phyloP scores from a whole-genome alignment of 129 eudicot genomes.

The Pittosporum tobira region DNA sequence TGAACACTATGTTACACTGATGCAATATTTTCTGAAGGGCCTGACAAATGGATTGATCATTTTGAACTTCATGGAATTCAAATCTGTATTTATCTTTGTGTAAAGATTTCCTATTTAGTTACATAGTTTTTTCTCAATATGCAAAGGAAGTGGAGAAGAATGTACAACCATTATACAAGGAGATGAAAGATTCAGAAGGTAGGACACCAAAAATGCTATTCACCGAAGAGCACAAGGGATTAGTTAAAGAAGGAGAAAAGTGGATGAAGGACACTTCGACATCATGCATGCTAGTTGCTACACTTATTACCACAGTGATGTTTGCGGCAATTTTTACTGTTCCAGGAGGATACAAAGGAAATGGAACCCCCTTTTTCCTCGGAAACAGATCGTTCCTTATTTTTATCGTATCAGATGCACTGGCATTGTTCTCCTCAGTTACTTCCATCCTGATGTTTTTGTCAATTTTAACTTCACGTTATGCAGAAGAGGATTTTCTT shows the following conservation, averaged over 20 bases:
- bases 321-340: slow-evolving; percentile 41
- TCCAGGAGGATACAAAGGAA: slow-evolving; percentile 33
- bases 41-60: no score
- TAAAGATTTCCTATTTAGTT: neutral
- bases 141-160: slow-evolving; percentile 38
- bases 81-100: neutral
- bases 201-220: slow-evolving; percentile 35
- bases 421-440: slow-evolving; percentile 28
- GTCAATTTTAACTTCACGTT: slow-evolving; percentile 49
- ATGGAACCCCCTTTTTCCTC: slow-evolving; percentile 31
- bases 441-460: slow-evolving; percentile 43
- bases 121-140: neutral
- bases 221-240: slow-evolving; percentile 33
- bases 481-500: slow-evolving; percentile 50
- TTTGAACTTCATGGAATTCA: no score
- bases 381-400: slow-evolving; percentile 11
- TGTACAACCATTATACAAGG: slow-evolving; percentile 32
- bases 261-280: slow-evolving; percentile 52
- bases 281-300: slow-evolving; percentile 42
- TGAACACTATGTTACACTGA: no score
- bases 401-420: slow-evolving; percentile 29
- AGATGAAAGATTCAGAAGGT: slow-evolving; percentile 28
- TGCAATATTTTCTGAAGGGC: no score
- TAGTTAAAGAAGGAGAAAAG: slow-evolving; percentile 31
- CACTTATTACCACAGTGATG: slow-evolving; percentile 35